Evolutionary conservation across 768 basidiomycete genomes (phyloP), one percentile per base, ranked within the genome.

Genomic region (Amanita muscaria): DNA sequence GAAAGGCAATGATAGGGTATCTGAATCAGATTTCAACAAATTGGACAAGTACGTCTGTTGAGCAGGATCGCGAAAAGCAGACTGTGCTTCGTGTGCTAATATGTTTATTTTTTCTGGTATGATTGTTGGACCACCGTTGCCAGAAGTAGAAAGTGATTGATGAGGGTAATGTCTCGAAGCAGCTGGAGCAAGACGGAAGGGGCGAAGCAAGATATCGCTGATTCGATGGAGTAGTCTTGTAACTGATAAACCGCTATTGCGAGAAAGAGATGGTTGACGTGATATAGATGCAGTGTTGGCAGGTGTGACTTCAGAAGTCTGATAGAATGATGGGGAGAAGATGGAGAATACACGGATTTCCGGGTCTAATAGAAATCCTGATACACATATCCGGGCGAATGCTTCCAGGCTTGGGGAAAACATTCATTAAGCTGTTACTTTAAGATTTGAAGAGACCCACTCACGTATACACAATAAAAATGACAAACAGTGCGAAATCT

Each of bases 381-480:
- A 88, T 23, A 91, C 84, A 55, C 88, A 78, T 57, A 93, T 92
- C 19, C 93, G 83, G 33, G 88, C 88, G 52, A 86, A 70, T 35
- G 83, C 80, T 67, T 98, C 94, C 40, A 93, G 49, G 4, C 88
- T 90, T 50, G 6, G n/a, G 18, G 7, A 29, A n/a, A 29, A 29
- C 6, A 29, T 12, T 6, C 19, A 23, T 52, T 32, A 22, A 22
- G 31, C 19, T 22, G 19, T n/a, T n/a, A 12, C 3, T 7, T 8
- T 23, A 23, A 12, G 21, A 15, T 31, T 27, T 25, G 39, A 25
- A 33, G n/a, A 24, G 39, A 14, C 33, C 16, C 11, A 74, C 82
- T 56, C 64, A 84, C 85, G 90, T 91, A 72, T 90, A 97, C 53
- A 88, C 55, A 47, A 82, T 63, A 63, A 97, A 97, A 43, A 97